Percentiles rank a stretch among this genome's conserved stretches.
Evolutionary conservation across 345 rosid genomes (phyloP).

Genomic region (Gossypium arboreum): DNA sequence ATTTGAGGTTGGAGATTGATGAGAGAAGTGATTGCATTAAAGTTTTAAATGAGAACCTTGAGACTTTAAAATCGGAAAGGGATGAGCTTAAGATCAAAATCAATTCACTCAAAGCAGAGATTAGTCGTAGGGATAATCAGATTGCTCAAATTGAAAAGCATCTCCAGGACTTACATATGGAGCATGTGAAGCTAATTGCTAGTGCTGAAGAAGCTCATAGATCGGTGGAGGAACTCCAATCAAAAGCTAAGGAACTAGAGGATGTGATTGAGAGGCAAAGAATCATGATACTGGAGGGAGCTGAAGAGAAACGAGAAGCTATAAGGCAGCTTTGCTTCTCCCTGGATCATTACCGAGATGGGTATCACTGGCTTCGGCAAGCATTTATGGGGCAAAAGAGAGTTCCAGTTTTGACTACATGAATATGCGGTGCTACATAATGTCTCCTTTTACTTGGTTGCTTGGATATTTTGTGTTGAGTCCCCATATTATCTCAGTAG

Average conservation of each 20-base stretch:
- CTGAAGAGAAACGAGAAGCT: conserved; percentile 69
- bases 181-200: conserved; percentile 41
- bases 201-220: conserved; percentile 28
- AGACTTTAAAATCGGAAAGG: conserved; percentile 34
- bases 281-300: conserved; percentile 40
- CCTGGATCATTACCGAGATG: conserved; percentile 54
- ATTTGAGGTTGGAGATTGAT: conserved; percentile 39
- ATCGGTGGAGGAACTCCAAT: conserved; percentile 32
- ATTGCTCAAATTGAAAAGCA: conserved; percentile 46
- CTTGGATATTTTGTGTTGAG: background rate
- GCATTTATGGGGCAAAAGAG: conserved; percentile 38
- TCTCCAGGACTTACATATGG: conserved; percentile 40
- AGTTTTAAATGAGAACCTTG: conserved; percentile 31
- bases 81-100: conserved; percentile 32
- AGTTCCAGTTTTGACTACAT: conserved; percentile 28
- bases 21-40: conserved; percentile 36
- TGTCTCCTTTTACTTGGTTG: background rate
- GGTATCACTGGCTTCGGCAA: conserved; percentile 41
- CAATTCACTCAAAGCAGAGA: conserved; percentile 32
- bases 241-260: conserved; percentile 38
- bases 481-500: background rate
- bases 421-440: background rate
- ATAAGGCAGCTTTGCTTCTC: conserved; percentile 70
- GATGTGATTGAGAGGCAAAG: conserved; percentile 49
- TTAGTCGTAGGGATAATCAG: conserved; percentile 32